Evolutionary conservation across 257 asterid genomes (phyloP), one percentile per base, ranked within the genome.

Genomic region (Anisodus acutangulus): DNA sequence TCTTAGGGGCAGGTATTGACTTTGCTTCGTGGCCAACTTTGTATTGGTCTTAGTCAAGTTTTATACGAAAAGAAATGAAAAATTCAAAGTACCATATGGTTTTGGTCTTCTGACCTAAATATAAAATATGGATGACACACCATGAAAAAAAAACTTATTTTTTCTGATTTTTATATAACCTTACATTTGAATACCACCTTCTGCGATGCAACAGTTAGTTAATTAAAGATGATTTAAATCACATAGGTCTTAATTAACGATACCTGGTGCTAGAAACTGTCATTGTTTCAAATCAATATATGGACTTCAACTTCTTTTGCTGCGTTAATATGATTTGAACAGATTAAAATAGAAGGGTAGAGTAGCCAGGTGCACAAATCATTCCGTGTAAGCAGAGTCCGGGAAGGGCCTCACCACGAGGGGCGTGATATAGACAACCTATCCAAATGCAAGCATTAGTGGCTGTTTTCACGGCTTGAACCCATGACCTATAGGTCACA

Each of bases 21-120:
- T 51, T 66, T 2, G 4, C 71, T 64, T 51, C 41, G 26, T 51
- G 8, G 82, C 82, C 31, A 78, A 78, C 49, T 78, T 78, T 78
- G 82, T 78, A 78, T 7, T 78, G 13, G 64, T 53, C 82, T 78
- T 47, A 5, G 16, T 10, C 19, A 47, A 10, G 11, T 47, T 26
- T 76, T 26, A 13, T 76, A 22, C 37, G 19, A 12, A 45, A 53
- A 8, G 31, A 78, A 53, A 26, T 69, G 31, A 78, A 53, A 26
- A 39, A 51, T 26, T 53, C 82, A 53, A 78, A 78, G 64, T 76
- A 68, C 12, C 53, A 39, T 15, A 68, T 68, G 51, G 26, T 37
- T 15, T 67, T 68, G 3, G 72, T 68, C 53, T 68, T 68, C 26
- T 68, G 78, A 68, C 49, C 78, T 11, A 37, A 5, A 6, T 68